Evolutionary conservation across 768 basidiomycete species (phyloP).

Genomic region (Cantharellus anzutake): DNA sequence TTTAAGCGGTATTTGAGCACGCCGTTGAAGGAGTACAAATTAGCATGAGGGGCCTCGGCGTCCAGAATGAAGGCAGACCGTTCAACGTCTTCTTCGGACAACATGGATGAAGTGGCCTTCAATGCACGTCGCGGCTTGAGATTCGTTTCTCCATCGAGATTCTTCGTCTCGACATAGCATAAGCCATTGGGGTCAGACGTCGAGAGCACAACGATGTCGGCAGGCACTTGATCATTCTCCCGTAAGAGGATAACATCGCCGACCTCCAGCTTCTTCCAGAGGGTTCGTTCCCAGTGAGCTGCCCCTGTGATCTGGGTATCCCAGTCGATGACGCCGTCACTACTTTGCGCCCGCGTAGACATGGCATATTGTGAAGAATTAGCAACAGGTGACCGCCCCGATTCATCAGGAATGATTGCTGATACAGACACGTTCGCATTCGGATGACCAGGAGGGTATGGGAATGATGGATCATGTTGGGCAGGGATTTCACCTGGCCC

Average conservation of each 20-base stretch:
- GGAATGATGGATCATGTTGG: slow-evolving; percentile 16
- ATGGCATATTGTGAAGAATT: slow-evolving; percentile 5
- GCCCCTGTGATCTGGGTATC: slow-evolving; percentile 43
- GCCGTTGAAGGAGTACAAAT: slow-evolving; percentile 79
- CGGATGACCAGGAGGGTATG: slow-evolving; percentile 31
- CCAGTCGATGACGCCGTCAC: slow-evolving; percentile 69
- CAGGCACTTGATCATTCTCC: slow-evolving; percentile 92
- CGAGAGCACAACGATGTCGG: slow-evolving; percentile 82
- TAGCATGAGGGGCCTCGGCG: slow-evolving; percentile 84
- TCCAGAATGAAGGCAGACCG: slow-evolving; percentile 75
- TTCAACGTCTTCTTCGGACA: slow-evolving; percentile 79
- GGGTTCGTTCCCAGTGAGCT: slow-evolving; percentile 80
- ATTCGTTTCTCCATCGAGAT: slow-evolving; percentile 94
- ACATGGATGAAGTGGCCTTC: slow-evolving; percentile 52
- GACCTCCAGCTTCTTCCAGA: slow-evolving; percentile 98
- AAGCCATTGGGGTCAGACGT: slow-evolving; percentile 82
- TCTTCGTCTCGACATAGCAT: slow-evolving; percentile 96
- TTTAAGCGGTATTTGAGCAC: slow-evolving; percentile 42
- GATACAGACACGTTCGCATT: slow-evolving; percentile 19
- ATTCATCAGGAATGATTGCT: slow-evolving; percentile 18
- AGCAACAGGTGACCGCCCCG: background rate
- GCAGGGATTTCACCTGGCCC: background rate
- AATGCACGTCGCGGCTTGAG: slow-evolving; percentile 70
- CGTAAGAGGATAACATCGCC: slow-evolving; percentile 84
- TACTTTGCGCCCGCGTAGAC: slow-evolving; percentile 27